Evolutionary conservation across 2,329 filamentous ascomycete genomes (phyloP).

Genomic region (Penicillium sp.): DNA sequence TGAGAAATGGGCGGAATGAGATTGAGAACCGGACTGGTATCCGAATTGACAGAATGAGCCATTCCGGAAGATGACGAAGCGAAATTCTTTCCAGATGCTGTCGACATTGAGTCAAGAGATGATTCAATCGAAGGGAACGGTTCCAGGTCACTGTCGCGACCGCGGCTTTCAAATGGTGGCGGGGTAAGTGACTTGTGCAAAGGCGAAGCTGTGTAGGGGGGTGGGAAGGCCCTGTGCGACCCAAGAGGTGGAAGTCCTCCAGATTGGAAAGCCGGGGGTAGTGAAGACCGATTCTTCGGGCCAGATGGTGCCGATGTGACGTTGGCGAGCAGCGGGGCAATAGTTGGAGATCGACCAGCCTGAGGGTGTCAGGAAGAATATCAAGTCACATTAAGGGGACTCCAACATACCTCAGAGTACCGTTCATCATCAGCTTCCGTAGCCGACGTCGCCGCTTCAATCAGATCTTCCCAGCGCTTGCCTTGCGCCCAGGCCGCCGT

Average conservation of each 20-base stretch:
- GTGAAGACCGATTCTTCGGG: slow-evolving; percentile 58
- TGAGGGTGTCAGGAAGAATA: slow-evolving; percentile 12
- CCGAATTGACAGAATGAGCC: slow-evolving; percentile 69
- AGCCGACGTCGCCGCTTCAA: slow-evolving; percentile 89
- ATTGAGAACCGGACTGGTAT: slow-evolving; percentile 58
- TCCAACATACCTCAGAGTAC: slow-evolving; percentile 72
- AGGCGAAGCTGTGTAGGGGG: slow-evolving; percentile 78
- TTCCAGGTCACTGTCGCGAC: slow-evolving; percentile 61
- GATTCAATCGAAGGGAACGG: slow-evolving; percentile 91
- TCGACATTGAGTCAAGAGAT: slow-evolving; percentile 59
- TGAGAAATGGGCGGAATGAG: slow-evolving; percentile 37
- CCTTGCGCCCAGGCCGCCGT: slow-evolving; percentile 71
- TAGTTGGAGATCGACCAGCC: slow-evolving; percentile 43
- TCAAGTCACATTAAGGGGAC: slow-evolving; percentile 4
- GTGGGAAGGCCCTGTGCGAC: slow-evolving; percentile 47
- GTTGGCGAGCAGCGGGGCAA: slow-evolving; percentile 40
- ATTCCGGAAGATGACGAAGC: slow-evolving; percentile 68
- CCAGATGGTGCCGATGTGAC: slow-evolving; percentile 40
- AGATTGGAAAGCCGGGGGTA: slow-evolving; percentile 62
- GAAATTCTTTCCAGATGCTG: slow-evolving; percentile 63
- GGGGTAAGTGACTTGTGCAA: slow-evolving; percentile 89
- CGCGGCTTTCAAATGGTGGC: slow-evolving; percentile 63
- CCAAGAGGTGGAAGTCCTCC: slow-evolving; percentile 40
- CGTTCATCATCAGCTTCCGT: slow-evolving; percentile 84
- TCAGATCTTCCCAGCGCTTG: slow-evolving; percentile 94